Conservation (phyloP, 768 basidiomycete species). For the Lepiota brunneoincarnata region DNA sequence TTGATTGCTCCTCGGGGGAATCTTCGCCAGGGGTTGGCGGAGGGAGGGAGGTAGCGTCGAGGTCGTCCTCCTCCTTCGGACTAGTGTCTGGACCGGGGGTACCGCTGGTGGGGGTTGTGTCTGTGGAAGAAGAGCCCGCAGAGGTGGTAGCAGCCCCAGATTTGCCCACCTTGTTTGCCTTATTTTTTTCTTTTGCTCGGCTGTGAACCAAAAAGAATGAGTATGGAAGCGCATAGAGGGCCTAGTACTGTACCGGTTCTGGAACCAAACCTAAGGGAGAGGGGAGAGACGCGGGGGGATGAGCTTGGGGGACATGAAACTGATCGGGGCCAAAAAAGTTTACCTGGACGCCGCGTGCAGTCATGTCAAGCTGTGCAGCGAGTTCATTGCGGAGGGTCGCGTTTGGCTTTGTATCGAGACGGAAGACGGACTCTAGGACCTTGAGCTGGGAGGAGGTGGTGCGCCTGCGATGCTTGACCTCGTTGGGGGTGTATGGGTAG, state of each 20-base stretch:
- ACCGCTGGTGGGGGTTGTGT: constrained; percentile 8
- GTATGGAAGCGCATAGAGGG: constrained; percentile 11
- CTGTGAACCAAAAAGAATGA: constrained; percentile 32
- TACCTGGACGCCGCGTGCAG: constrained; percentile 93
- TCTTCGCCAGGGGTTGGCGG: constrained; percentile 11
- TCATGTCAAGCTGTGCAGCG: constrained; percentile 85
- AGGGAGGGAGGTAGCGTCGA: background rate
- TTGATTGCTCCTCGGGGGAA: constrained; percentile 8
- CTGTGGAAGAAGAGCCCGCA: constrained; percentile 15
- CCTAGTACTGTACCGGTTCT: constrained; percentile 59
- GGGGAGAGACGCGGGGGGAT: constrained; percentile 19
- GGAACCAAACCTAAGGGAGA: constrained; percentile 81
- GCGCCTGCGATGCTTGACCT: constrained; percentile 92
- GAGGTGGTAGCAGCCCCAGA: constrained; percentile 18
- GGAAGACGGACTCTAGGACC: constrained; percentile 85
- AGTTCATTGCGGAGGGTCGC: constrained; percentile 75
- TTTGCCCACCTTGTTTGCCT: constrained; percentile 42
- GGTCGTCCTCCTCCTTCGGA: constrained; percentile 8
- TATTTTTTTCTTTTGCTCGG: constrained; percentile 82
- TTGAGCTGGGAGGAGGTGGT: constrained; percentile 88
- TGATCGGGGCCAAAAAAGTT: constrained; percentile 14
- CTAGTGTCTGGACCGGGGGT: background rate
- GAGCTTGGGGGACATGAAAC: constrained; percentile 10
- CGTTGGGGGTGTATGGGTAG: constrained; percentile 86
- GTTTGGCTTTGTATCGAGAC: constrained; percentile 89